Percentiles rank a stretch among this genome's conserved stretches.
Evolutionary conservation across 495 filamentous ascomycete genomes (phyloP).

Genomic region (Tuber microsphaerosporum): DNA sequence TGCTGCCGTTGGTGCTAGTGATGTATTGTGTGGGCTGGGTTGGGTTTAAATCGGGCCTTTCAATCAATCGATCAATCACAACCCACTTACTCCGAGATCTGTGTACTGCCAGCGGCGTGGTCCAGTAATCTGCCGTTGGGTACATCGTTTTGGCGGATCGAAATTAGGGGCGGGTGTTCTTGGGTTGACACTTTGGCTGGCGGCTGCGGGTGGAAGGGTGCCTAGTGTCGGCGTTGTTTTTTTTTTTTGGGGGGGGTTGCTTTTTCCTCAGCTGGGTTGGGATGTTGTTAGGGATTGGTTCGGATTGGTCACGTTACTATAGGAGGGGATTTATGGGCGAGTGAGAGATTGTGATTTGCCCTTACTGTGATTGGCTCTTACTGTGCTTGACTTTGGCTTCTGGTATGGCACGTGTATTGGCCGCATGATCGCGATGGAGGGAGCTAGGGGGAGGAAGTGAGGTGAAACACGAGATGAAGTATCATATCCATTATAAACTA

Average conservation of each 20-base stretch:
- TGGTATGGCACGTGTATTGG: neutral
- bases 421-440: neutral
- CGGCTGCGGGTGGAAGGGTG: neutral
- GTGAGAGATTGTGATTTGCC: neutral
- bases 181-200: too few relatives aligned
- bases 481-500: constrained; percentile 10
- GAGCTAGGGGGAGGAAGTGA: neutral
- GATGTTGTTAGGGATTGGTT: too few relatives aligned
- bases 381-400: neutral
- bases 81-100: neutral
- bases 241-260: too few relatives aligned
- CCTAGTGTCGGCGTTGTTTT: neutral
- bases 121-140: neutral
- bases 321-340: neutral
- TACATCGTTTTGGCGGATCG: neutral
- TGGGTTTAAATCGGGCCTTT: neutral
- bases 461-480: constrained; percentile 42
- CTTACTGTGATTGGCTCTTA: neutral
- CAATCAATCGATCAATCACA: neutral
- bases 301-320: neutral
- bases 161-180: too few relatives aligned
- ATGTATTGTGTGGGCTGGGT: neutral
- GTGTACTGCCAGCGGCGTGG: neutral
- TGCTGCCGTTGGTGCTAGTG: too few relatives aligned
- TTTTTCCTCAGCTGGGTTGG: neutral